Evolutionary conservation across 1,139 yeast genomes (phyloP), one percentile per base, ranked within the genome.

Genomic region (Zygosaccharomyces sapae): DNA sequence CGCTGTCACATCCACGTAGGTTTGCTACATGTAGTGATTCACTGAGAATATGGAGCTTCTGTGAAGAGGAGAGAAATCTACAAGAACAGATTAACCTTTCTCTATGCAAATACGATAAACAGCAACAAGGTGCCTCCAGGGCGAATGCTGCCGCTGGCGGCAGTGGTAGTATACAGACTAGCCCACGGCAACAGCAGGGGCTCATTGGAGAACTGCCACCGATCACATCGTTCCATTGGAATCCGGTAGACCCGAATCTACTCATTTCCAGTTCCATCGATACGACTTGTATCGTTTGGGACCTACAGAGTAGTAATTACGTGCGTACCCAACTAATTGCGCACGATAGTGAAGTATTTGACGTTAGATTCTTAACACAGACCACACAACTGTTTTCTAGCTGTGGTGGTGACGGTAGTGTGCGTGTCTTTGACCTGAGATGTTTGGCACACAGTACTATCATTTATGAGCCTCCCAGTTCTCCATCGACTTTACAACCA

Each of bases 251-350:
- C 58, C 79, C 88, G 5, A 77, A 79, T 47, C 69, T 83, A 35
- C 76, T 89, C 20, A 86, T 92, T 40, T 88, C 97, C 1, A 81
- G 94, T 51, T 83, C 94, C 27, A 88, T 92, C 8, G 98, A 92
- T 67, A 92, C 98, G 0, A 92, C 98, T 0, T 92, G 98, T 68
- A 90, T 97, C 0, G 83, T 89, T 3, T 92, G 98, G 97, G 97
- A 92, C 67, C 67, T 72, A 43, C 74, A 80, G 7, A 76, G 74
- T 44, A 66, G 76, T 4, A 87, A 86, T n/a, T 74, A 77, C 24
- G 95, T 95, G 18, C 86, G 85, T 62, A 90, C 98, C 1, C 97
- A 92, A 69, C 73, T 92, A 44, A 92, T 92, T 56, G 98, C 98
- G 0, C 98, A 92, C 67, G 98, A 92, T 64, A 81, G 85, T 50